phyloP scores from a whole-genome alignment of 192 early-diverging fungal genomes.

The Chytriomyces confervae region DNA sequence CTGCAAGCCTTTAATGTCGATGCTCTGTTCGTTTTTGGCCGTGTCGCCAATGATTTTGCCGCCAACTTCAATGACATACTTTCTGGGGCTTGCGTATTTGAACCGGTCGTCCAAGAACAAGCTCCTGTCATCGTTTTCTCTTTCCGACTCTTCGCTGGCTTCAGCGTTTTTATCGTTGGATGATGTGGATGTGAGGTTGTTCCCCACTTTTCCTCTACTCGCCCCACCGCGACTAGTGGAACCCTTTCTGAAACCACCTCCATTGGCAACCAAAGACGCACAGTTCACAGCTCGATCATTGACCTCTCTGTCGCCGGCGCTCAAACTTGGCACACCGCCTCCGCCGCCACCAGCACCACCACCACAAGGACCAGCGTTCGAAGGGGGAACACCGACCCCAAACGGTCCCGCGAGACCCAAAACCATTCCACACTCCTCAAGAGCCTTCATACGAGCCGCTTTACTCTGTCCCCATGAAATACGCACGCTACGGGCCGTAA shows the following conservation, averaged over 20 bases:
- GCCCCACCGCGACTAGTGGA: too few relatives aligned
- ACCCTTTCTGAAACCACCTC: too few relatives aligned
- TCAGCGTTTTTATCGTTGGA: neutral
- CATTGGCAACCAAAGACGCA: too few relatives aligned
- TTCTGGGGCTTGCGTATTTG: slow-evolving; percentile 19
- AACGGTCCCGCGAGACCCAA: neutral
- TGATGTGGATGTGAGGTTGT: neutral
- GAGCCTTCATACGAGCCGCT: neutral
- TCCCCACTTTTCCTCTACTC: too few relatives aligned
- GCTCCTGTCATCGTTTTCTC: neutral
- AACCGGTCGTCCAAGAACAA: too few relatives aligned
- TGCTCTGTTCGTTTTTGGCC: slow-evolving; percentile 31
- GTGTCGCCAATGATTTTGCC: slow-evolving; percentile 47
- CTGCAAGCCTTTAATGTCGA: slow-evolving; percentile 34
- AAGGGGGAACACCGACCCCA: too few relatives aligned
- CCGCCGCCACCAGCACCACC: too few relatives aligned
- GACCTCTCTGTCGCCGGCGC: too few relatives aligned
- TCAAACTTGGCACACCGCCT: too few relatives aligned
- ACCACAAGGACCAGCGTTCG: too few relatives aligned
- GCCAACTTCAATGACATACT: slow-evolving; percentile 46
- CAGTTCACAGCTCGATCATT: too few relatives aligned
- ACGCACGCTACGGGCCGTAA: slow-evolving; percentile 29
- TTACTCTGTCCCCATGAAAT: slow-evolving; percentile 36
- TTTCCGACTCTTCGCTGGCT: neutral
- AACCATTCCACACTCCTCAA: neutral